Base-by-base conservation (phyloP, 225 moss, liverwort and hornwort genomes). In the Bryoerythrophyllum caledonicum region DNA sequence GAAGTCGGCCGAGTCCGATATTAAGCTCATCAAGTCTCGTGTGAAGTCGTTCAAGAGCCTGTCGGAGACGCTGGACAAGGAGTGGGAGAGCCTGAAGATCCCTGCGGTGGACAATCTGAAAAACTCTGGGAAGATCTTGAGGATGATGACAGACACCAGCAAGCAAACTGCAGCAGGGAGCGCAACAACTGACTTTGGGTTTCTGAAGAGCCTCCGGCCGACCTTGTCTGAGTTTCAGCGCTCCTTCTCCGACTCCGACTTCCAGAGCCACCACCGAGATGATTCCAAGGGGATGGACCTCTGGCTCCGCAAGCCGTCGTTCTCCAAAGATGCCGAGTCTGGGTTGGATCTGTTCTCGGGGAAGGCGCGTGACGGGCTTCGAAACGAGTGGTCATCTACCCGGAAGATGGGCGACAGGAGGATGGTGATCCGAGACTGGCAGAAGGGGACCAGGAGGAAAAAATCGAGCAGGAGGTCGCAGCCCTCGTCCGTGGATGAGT, bases 71-170 rank as follows among this genome's bases (percentile, higher is more conserved):
- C 82, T 99, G 57, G 97, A 99, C 74, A 94, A 90, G 76, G 97
- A 93, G 58, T 97, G 97, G 97, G 97, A 94, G 78, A 99, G 91
- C 81, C 65, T 99, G 48, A 99, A 81, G 79, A 77, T 91, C 59
- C 91, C 94, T 62, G 81, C 86, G 75, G 75, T 89, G 85, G 52
- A 89, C 41, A 87, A 89, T 71, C 77, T 87, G 76, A 94, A 84
- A 70, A 90, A 86, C 77, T 95, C 95, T 51, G 87, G 91, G 68
- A 93, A 70, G 40, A 89, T 99, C 43, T 68, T 91, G 70, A 93
- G 85, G 76, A 95, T 88, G 89, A 94, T 93, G 63, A 76, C 90
- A 62, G 93, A 99, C 81, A 86, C 79, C 20, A 86, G 86, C 54
- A 87, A 91, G 5, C 89, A 85, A 60, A 63, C 48, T 19, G 17